Evolutionary conservation across 352 stramenopile species (phyloP).

Genomic region (Hyaloperonospora arabidopsidis): DNA sequence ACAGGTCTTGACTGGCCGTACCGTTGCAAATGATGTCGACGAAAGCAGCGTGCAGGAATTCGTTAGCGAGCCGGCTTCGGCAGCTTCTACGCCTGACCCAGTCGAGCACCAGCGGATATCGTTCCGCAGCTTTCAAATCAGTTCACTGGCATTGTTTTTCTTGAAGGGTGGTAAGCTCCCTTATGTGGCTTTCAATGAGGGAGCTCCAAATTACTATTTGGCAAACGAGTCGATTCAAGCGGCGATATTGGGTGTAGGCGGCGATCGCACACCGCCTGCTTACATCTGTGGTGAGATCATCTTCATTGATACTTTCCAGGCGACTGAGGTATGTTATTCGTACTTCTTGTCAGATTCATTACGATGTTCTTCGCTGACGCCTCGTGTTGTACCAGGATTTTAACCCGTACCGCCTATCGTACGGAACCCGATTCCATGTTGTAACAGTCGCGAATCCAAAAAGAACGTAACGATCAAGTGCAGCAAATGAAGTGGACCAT

Average conservation of each 20-base stretch:
- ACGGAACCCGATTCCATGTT: conserved; percentile 71
- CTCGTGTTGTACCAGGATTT: conserved; percentile 50
- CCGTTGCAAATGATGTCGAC: conserved; percentile 26
- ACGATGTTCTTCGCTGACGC: conserved; percentile 4
- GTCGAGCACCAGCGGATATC: conserved; percentile 64
- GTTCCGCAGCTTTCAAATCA: conserved; percentile 78
- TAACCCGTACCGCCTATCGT: conserved; percentile 67
- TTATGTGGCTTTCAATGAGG: conserved; percentile 80
- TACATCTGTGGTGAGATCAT: conserved; percentile 82
- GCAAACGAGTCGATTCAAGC: conserved; percentile 74
- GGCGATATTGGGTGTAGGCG: conserved; percentile 42
- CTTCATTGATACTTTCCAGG: conserved; percentile 79
- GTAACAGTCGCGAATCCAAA: conserved; percentile 72
- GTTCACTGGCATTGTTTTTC: conserved; percentile 72
- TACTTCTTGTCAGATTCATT: not conserved
- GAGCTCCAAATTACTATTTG: conserved; percentile 70
- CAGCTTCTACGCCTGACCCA: conserved; percentile 11
- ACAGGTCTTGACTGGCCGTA: conserved; percentile 47
- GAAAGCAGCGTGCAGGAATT: conserved; percentile 25
- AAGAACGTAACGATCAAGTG: conserved; percentile 36
- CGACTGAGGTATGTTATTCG: conserved; percentile 48
- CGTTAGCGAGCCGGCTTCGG: conserved; percentile 11
- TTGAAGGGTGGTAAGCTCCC: conserved; percentile 62
- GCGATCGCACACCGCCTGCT: conserved; percentile 49
- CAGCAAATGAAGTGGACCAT: conserved; percentile 14